Evolutionary conservation across 495 filamentous ascomycete genomes (phyloP).

Genomic region (Staphylotrichum tortipilum): DNA sequence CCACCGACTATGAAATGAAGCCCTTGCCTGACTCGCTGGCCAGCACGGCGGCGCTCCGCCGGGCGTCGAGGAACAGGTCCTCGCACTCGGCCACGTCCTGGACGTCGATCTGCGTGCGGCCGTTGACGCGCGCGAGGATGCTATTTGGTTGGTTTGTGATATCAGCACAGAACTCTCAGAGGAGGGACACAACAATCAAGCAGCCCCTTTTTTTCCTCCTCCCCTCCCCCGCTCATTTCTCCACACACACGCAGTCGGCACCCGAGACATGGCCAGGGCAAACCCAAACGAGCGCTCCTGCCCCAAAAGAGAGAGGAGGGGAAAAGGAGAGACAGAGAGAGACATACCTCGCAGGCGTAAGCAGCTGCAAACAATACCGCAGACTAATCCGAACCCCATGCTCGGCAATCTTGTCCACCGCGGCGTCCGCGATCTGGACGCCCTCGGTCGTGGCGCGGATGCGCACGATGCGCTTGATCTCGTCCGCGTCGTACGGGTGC

Average conservation of each 20-base stretch:
- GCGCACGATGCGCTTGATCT: constrained; percentile 83
- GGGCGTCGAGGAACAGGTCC: constrained; percentile 82
- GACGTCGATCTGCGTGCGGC: constrained; percentile 66
- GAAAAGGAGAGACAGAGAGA: too few relatives aligned
- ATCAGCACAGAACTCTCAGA: constrained; percentile 14
- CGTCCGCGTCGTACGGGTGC: constrained; percentile 68
- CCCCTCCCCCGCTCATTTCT: background rate
- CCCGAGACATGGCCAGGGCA: too few relatives aligned
- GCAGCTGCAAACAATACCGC: constrained; percentile 82
- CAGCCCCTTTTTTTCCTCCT: too few relatives aligned
- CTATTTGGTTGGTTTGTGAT: constrained; percentile 19
- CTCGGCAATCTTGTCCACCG: constrained; percentile 74
- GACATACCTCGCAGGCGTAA: constrained; percentile 67
- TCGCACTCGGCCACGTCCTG: constrained; percentile 82
- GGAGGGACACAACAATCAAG: too few relatives aligned
- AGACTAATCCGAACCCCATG: constrained; percentile 81
- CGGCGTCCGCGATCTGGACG: constrained; percentile 68
- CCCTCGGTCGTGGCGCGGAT: constrained; percentile 75
- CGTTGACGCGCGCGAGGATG: constrained; percentile 53
- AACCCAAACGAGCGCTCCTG: too few relatives aligned
- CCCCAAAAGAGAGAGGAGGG: too few relatives aligned
- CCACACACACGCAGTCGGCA: background rate
- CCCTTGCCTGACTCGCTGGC: constrained; percentile 51
- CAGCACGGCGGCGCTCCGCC: constrained; percentile 68
- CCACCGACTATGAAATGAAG: constrained; percentile 53